Evolutionary conservation across 495 filamentous ascomycete species (phyloP).

Genomic region (Penicillium roqueforti): DNA sequence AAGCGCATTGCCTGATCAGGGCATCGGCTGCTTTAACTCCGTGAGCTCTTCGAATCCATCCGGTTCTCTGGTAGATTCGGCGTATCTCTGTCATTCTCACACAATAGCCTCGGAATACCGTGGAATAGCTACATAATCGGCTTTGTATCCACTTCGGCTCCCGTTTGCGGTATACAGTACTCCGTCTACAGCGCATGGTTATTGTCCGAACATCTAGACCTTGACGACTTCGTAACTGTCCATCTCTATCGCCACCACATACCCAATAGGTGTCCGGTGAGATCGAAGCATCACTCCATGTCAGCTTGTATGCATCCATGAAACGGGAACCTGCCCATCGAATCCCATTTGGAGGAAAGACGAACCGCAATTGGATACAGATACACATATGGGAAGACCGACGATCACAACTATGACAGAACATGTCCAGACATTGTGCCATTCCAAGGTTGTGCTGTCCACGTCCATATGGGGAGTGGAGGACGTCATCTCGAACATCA

Average conservation of each 20-base stretch:
- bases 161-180: not conserved
- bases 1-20: slow-evolving; percentile 2
- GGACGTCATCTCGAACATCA: slow-evolving; percentile 2
- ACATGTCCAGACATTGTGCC: not conserved
- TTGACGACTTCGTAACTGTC: not conserved
- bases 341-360: not conserved
- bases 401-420: not conserved
- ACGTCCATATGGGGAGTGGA: not conserved
- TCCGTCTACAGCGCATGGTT: not conserved
- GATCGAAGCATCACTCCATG: not conserved
- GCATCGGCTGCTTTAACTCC: not conserved
- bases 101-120: too few species aligned
- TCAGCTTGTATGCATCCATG: not conserved
- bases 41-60: not conserved
- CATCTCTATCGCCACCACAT: not conserved
- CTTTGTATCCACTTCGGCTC: too few species aligned
- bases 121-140: too few species aligned
- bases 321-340: not conserved
- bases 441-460: too few species aligned
- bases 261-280: not conserved
- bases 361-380: not conserved
- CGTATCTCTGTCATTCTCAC: too few species aligned
- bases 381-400: not conserved
- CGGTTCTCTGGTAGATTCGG: not conserved
- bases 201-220: not conserved